phyloP scores from a whole-genome alignment of 2,329 filamentous ascomycete species.

The Microsporum audouinii region DNA sequence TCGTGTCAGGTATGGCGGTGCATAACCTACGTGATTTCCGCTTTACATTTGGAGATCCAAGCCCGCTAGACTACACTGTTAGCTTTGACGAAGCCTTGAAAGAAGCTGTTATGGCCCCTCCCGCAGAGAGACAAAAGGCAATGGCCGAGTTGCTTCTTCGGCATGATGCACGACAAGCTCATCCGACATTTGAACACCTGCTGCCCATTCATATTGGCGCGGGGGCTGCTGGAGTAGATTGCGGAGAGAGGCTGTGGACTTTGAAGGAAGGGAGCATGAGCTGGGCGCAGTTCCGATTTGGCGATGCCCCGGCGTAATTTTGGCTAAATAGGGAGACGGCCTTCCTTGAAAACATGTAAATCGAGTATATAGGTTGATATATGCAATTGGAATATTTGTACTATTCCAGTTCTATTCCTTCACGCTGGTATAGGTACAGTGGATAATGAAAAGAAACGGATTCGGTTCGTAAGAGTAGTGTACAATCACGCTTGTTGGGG shows the following conservation, averaged over 20 bases:
- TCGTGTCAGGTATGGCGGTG: conserved; percentile 64
- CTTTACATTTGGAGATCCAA: conserved; percentile 31
- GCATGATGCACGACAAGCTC: conserved; percentile 47
- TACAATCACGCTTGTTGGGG: neutral
- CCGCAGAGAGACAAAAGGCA: conserved; percentile 33
- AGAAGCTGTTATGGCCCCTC: conserved; percentile 45
- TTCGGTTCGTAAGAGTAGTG: conserved; percentile 4
- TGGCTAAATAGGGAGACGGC: conserved; percentile 5
- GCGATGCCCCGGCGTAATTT: conserved; percentile 22
- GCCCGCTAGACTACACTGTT: conserved; percentile 45
- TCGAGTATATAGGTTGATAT: neutral
- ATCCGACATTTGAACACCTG: conserved; percentile 54
- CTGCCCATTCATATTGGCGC: conserved; percentile 49
- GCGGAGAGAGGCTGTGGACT: conserved; percentile 39
- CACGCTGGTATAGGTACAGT: conserved; percentile 4
- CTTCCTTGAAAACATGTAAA: neutral
- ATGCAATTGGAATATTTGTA: neutral
- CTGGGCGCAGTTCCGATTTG: conserved; percentile 47
- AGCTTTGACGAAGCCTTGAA: conserved; percentile 59
- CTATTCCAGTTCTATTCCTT: neutral
- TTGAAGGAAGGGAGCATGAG: conserved; percentile 41
- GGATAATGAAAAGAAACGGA: conserved; percentile 9
- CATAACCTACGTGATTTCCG: conserved; percentile 53
- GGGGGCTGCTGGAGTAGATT: conserved; percentile 43
- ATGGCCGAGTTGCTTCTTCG: conserved; percentile 39